Evolutionary conservation across 257 asterid genomes (phyloP), one percentile per base, ranked within the genome.

Genomic region (Salvia rosmarinus): DNA sequence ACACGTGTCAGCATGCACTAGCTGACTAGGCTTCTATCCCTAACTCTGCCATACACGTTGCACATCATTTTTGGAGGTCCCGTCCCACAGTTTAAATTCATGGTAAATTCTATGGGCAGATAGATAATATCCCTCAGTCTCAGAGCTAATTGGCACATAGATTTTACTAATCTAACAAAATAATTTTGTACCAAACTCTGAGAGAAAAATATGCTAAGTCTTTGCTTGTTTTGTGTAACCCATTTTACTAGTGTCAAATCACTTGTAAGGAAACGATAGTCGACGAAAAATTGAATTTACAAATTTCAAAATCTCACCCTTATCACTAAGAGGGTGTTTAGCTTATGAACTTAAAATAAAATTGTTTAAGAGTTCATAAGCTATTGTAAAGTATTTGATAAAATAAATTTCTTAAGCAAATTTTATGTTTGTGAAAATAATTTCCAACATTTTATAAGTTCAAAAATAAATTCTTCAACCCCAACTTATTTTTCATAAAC

Each of bases 1-100:
- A 19, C 75, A 71, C 81, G 81, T 64, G 81, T 49, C 65, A 34
- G 4, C 66, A 71, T 64, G 70, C 73, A 64, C 20, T 60, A 16
- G 79, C 59, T 75, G 75, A 75, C 11, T 71, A 56, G 46, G 70
- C 71, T 10, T 42, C 32, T n/a, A 19, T 6, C 23, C 40, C 59
- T 67, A 34, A 69, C 39, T 16, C 30, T 17, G 10, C 25, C 46
- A 56, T 65, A 20, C 77, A 71, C 77, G 81, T 55, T 55, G 61
- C 21, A 61, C 39, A 12, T 40, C 11, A 4, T 23, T 54, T 11
- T 20, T 52, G 28, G 34, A 52, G 30, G 4, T 8, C 58, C n/a
- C 1, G 0, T 0, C 34, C 54, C 54, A 47, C 54, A 47, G 1
- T 11, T 16, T 47, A 3, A 16, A 47, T 4, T 14, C 20, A 11